Evolutionary conservation across 1,139 yeast species (phyloP), one percentile per base, ranked within the genome.

Genomic region (Pichia norvegensis): DNA sequence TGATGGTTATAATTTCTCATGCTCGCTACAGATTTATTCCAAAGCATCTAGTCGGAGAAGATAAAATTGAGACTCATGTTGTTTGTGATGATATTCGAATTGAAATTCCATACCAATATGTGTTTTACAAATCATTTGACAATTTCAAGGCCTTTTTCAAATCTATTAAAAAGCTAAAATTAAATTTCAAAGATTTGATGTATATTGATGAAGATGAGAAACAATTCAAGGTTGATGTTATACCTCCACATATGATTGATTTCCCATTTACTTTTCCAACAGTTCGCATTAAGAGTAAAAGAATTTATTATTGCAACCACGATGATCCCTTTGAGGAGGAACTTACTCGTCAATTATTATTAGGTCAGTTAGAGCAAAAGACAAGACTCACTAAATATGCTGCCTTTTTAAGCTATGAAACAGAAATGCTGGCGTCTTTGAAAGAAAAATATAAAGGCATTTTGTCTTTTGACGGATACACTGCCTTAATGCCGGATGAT

Each of bases 261-360:
- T 54, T 45, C 1, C 62, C 65, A 7, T 20, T 51, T 10, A 59
- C 61, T 13, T 52, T 85, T 3, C 95, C 95, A 2, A 66, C 66
- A 29, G 67, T 85, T 2, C 65, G 71, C 11, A 49, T 87, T 16
- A 66, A 62, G 40, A 64, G 88, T 0, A 68, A 70, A 5, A 68
- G 68, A 40, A 62, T 87, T 19, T 58, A 72, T 7, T 69, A 82
- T 43, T 60, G 70, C 17, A 72, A 81, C 67, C 87, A 82, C 52
- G 97, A 90, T 64, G 97, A 90, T 65, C 90, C 95, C 9, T 88
- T 92, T 62, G 98, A 92, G 63, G 67, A 82, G 7, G 82, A 86
- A 52, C 65, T 92, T 47, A 78, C 78, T 38, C 71, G 81, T 69
- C 78, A 84, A 20, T 83, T 77, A 59, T 85, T 83, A 57, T 70